Evolutionary conservation across 169 alveolate species (phyloP).

Genomic region (Eimeria necatrix): DNA sequence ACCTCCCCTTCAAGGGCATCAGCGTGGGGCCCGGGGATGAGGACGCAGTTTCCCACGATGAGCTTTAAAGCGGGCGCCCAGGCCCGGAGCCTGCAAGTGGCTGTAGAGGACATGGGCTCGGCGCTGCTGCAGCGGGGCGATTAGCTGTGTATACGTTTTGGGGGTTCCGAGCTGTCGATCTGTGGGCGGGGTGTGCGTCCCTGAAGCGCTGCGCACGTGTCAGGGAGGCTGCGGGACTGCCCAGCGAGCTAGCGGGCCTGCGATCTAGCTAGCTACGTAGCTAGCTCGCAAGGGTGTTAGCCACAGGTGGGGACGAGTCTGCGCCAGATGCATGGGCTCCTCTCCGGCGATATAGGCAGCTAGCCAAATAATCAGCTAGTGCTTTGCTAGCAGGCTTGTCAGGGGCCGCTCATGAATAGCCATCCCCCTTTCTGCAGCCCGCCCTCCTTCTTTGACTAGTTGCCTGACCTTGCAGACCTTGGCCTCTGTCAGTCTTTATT

Average conservation of each 20-base stretch:
- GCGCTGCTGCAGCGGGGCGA: not conserved
- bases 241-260: not conserved
- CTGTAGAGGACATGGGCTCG: not conserved
- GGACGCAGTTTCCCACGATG: constrained; percentile 57
- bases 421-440: constrained; percentile 1
- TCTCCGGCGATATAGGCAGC: not conserved
- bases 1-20: constrained; percentile 60
- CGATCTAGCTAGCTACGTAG: not conserved
- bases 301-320: not conserved
- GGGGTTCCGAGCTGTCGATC: not conserved
- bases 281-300: not conserved
- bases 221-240: not conserved
- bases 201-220: not conserved
- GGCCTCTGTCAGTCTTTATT: not conserved
- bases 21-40: constrained; percentile 12
- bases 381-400: not conserved
- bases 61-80: not conserved
- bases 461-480: not conserved
- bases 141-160: not conserved
- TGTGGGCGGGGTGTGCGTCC: not conserved
- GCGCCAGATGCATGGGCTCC: not conserved
- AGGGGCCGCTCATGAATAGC: not conserved
- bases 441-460: constrained; percentile 5
- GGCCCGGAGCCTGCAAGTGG: not conserved
- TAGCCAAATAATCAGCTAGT: not conserved